Percentiles rank a stretch among this genome's conserved stretches.
Evolutionary conservation across 495 filamentous ascomycete genomes (phyloP).

Genomic region (Podospora appendiculata): DNA sequence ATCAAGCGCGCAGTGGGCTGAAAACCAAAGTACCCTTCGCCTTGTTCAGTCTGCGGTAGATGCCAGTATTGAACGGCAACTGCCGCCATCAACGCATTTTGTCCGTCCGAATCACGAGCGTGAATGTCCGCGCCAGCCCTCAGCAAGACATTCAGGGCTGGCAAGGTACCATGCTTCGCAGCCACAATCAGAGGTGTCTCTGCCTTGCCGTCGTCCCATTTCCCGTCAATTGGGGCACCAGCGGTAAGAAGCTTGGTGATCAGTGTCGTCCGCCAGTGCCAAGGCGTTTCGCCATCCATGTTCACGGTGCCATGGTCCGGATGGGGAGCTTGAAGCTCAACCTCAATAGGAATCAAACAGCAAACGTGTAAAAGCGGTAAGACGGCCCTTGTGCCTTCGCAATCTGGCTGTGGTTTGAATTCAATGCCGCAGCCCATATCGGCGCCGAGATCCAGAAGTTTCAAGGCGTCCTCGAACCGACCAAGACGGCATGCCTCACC

Average conservation of each 20-base stretch:
- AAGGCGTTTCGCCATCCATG: no score
- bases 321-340: not conserved
- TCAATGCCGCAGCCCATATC: not conserved
- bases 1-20: no score
- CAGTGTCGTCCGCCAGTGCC: not conserved
- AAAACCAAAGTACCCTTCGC: no score
- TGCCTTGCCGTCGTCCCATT: not conserved
- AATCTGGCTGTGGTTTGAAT: not conserved
- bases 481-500: conserved; percentile 8
- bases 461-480: conserved; percentile 2
- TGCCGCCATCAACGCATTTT: not conserved
- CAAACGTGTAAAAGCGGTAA: not conserved
- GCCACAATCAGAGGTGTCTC: not conserved
- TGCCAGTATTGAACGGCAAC: not conserved
- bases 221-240: not conserved
- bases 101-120: not conserved
- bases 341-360: not conserved
- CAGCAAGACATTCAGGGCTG: not conserved
- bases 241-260: not conserved
- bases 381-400: not conserved
- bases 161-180: not conserved
- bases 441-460: conserved; percentile 9
- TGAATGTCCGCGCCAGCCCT: not conserved
- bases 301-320: no score
- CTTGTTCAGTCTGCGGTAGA: no score